Evolutionary conservation across 257 asterid species (phyloP), one percentile per base, ranked within the genome.

Genomic region (Datura wrightii): DNA sequence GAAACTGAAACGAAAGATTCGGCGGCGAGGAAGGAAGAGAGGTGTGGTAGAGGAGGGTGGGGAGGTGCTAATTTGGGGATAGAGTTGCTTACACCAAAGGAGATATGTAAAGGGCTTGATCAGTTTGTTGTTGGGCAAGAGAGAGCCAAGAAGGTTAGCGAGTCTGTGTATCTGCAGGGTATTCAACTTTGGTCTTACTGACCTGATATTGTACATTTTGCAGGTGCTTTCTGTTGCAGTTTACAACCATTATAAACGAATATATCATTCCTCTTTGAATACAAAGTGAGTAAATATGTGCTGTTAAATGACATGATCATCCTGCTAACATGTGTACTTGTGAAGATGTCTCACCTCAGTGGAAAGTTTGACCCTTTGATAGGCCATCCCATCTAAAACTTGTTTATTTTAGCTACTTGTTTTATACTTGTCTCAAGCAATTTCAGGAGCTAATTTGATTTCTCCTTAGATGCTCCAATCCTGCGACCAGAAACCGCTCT

Each of bases 171-270:
- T 39, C 24, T 81, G 66, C 9, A 2, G n/a, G 60, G 10, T 6
- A 48, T 76, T 76, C 8, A 31, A 31, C n/a, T 31, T 52, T 50
- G 62, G 60, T 76, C 31, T 52, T 76, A 50, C 44, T 76, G 63
- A 50, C 62, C 7, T 76, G 63, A 76, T 69, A 41, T 39, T 14
- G 63, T 76, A 34, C 83, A 71, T 39, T 84, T 79, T 88, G 76
- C 94, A 95, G 99, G 99, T 94, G 86, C 95, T 95, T 74, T 90
- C 99, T 69, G 99, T 94, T 71, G 99, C 99, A 71, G 96, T 95
- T 87, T 95, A 95, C 92, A 95, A 95, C 83, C 99, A 95, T 90
- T 95, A 94, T 89, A 94, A 95, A 90, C 89, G 99, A 88, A 90
- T 95, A 85, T 87, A 90, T 62, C 90, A 94, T 71, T 53, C 92